Percentiles rank a stretch among this genome's conserved stretches.
phyloP scores from a whole-genome alignment of 2,329 filamentous ascomycete species.

The Trichoderma simmonsii region DNA sequence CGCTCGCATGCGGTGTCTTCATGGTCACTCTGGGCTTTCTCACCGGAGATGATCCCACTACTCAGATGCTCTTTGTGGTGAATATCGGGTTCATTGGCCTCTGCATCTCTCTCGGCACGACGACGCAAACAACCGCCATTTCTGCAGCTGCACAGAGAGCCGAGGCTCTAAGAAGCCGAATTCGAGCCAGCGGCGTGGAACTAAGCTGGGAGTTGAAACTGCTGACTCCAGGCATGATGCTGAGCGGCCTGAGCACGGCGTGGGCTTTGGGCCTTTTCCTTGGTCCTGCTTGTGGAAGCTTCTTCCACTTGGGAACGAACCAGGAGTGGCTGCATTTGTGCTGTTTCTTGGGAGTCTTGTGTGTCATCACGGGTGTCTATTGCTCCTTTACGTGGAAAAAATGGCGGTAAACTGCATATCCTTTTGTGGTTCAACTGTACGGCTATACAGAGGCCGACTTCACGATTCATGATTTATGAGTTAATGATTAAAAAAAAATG shows the following conservation, averaged over 20 bases:
- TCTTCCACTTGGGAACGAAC: conserved; percentile 15
- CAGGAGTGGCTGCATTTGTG: conserved; percentile 9
- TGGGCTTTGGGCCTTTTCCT: conserved; percentile 17
- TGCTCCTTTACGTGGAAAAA: conserved; percentile 12
- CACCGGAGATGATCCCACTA: neutral
- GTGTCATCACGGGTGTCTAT: neutral
- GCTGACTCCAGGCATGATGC: conserved; percentile 15
- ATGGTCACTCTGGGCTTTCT: conserved; percentile 6
- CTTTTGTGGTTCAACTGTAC: neutral
- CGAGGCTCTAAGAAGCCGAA: neutral
- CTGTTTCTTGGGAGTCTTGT: neutral
- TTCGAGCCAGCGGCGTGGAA: neutral
- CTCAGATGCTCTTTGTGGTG: conserved; percentile 11
- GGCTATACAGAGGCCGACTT: neutral
- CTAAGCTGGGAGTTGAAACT: conserved; percentile 10
- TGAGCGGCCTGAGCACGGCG: conserved; percentile 11
- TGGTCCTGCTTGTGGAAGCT: conserved; percentile 11
- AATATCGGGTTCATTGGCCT: conserved; percentile 9
- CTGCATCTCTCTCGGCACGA: conserved; percentile 10
- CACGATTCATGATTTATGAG: neutral
- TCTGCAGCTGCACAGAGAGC: conserved; percentile 7
- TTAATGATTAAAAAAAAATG: neutral
- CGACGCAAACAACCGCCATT: conserved; percentile 14
- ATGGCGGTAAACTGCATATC: neutral
- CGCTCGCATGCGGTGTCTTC: conserved; percentile 15